phyloP scores from a whole-genome alignment of 371 early-diverging fungal species.

The Mortierella sp. region DNA sequence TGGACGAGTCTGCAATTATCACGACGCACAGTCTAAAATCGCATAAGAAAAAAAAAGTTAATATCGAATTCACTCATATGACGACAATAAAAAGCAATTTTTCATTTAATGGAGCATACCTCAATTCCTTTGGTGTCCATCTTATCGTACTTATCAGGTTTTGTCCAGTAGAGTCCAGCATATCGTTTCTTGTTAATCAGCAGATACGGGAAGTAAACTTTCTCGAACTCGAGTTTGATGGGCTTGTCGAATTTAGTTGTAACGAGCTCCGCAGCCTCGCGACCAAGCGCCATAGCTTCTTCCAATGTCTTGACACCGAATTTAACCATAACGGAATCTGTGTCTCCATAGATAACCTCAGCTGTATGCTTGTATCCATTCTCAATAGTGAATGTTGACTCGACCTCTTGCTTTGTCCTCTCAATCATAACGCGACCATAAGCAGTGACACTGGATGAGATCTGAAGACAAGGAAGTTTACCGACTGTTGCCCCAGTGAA shows the following conservation, averaged over 20 bases:
- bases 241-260: slow-evolving; percentile 93
- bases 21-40: slow-evolving; percentile 95
- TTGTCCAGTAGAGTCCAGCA: slow-evolving; percentile 99
- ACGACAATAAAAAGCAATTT: not conserved
- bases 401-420: slow-evolving; percentile 91
- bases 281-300: slow-evolving; percentile 92
- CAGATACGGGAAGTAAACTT: slow-evolving; percentile 98
- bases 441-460: slow-evolving; percentile 98
- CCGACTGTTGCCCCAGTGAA: slow-evolving; percentile 99
- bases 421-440: slow-evolving; percentile 99
- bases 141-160: slow-evolving; percentile 92
- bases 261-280: slow-evolving; percentile 90
- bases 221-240: slow-evolving; percentile 99
- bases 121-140: slow-evolving; percentile 99
- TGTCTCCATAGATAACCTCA: slow-evolving; percentile 99
- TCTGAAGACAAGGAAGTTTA: slow-evolving; percentile 97
- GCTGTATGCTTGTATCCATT: slow-evolving; percentile 95
- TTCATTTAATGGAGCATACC: slow-evolving; percentile 57
- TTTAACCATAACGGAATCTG: slow-evolving; percentile 99
- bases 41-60: not conserved
- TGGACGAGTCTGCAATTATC: slow-evolving; percentile 98
- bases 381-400: slow-evolving; percentile 82
- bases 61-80: not conserved
- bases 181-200: slow-evolving; percentile 99
- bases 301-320: slow-evolving; percentile 88